Evolutionary conservation across 2,329 filamentous ascomycete genomes (phyloP).

Genomic region (Massarina eburnea): DNA sequence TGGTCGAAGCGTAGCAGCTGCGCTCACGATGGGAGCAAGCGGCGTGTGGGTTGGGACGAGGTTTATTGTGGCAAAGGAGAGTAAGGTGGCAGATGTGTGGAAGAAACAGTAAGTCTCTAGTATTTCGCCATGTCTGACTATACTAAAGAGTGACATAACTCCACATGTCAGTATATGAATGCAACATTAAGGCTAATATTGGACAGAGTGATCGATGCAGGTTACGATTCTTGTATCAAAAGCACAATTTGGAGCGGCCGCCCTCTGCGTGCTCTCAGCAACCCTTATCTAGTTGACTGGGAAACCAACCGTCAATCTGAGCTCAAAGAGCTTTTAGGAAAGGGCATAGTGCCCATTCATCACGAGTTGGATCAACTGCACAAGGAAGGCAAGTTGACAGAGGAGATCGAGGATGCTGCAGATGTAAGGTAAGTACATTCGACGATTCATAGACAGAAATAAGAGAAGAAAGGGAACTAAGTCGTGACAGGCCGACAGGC

Average conservation of each 20-base stretch:
- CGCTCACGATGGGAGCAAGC: slow-evolving; percentile 28
- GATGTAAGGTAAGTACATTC: slow-evolving; percentile 19
- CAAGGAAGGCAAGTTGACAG: slow-evolving; percentile 29
- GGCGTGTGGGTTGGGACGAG: slow-evolving; percentile 34
- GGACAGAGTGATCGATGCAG: slow-evolving; percentile 18
- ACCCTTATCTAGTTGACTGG: slow-evolving; percentile 29
- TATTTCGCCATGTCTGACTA: background rate
- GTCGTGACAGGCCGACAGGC: slow-evolving; percentile 20
- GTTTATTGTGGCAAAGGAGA: slow-evolving; percentile 24
- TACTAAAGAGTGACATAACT: background rate
- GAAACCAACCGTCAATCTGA: slow-evolving; percentile 27
- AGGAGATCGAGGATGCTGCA: slow-evolving; percentile 30
- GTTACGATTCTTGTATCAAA: slow-evolving; percentile 26
- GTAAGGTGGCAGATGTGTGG: slow-evolving; percentile 17
- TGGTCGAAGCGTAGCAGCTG: slow-evolving; percentile 25
- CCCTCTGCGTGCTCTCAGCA: slow-evolving; percentile 24
- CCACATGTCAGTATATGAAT: too few species aligned
- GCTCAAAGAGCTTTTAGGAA: slow-evolving; percentile 24
- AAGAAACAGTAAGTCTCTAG: slow-evolving; percentile 18
- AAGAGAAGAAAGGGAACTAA: background rate
- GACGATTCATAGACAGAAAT: background rate
- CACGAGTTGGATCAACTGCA: slow-evolving; percentile 27
- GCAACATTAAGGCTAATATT: background rate
- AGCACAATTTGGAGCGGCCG: slow-evolving; percentile 25
- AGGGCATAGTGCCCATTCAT: slow-evolving; percentile 23